These are phyloP conservation scores for Aspergillus incahuasiensis DNA, from an alignment of 495 filamentous ascomycete genomes.

Conservation along the genomic window DNA sequence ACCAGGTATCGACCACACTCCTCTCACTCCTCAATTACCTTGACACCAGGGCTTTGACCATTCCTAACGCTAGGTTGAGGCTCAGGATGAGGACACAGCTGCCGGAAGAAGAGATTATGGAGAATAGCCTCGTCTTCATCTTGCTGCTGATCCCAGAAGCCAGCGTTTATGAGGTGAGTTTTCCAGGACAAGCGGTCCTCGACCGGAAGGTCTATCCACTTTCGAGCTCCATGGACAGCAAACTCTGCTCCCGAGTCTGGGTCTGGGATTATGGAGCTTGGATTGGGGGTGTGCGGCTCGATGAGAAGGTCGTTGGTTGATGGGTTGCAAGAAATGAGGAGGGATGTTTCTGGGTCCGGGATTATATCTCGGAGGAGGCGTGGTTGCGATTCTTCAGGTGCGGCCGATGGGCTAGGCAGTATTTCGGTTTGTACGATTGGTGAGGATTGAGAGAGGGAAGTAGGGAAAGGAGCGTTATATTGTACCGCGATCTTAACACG, in stretches of 20 bases:
- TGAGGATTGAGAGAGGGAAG: not conserved
- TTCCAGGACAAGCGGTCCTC: conserved; percentile 64
- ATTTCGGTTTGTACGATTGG: not conserved
- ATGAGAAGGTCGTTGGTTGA: conserved; percentile 8
- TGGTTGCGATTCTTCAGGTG: not conserved
- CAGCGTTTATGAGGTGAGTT: conserved; percentile 59
- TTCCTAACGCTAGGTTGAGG: not conserved
- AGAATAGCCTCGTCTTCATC: conserved; percentile 61
- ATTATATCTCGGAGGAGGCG: conserved; percentile 5
- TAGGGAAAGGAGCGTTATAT: conserved; percentile 11
- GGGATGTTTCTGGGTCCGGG: conserved; percentile 2
- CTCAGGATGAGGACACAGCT: conserved; percentile 40
- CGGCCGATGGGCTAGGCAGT: not conserved
- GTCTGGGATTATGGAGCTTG: not conserved
- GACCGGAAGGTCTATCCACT: conserved; percentile 63
- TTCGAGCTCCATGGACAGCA: conserved; percentile 25
- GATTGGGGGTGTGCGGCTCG: conserved; percentile 4
- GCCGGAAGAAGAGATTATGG: conserved; percentile 68
- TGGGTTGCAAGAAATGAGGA: conserved; percentile 9
- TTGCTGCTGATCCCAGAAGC: conserved; percentile 61
- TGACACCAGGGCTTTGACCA: conserved; percentile 42
- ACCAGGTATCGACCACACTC: too few species aligned
- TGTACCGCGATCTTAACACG: conserved; percentile 22
- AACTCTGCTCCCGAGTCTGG: not conserved
- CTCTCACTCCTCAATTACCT: not conserved